Evolutionary conservation across 768 basidiomycete species (phyloP).

Genomic region (Tephrocybe sp.): DNA sequence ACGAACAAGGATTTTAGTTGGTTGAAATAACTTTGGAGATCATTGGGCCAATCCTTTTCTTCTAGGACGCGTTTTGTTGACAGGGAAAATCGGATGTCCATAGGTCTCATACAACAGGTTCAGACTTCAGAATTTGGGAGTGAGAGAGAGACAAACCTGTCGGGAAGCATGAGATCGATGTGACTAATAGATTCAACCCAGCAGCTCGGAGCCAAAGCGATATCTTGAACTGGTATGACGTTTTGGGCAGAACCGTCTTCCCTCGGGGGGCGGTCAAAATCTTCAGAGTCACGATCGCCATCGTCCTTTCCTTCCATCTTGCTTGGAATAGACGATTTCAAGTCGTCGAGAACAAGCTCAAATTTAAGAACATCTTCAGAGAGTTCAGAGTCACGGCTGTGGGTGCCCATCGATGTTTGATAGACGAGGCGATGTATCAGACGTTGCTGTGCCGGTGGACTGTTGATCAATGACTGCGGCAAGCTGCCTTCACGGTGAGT

Average conservation of each 20-base stretch:
- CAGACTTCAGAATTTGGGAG: background rate
- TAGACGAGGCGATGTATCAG: slow-evolving; percentile 51
- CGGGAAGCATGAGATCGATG: slow-evolving; percentile 56
- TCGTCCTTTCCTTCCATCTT: background rate
- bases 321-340: background rate
- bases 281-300: no score
- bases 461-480: slow-evolving; percentile 34
- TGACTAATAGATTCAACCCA: slow-evolving; percentile 34
- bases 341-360: slow-evolving; percentile 33
- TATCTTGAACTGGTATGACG: background rate
- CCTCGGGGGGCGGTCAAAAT: no score
- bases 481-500: slow-evolving; percentile 28
- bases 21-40: slow-evolving; percentile 39
- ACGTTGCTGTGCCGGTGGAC: slow-evolving; percentile 28
- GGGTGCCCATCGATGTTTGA: slow-evolving; percentile 27
- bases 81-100: slow-evolving; percentile 56
- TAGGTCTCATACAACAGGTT: slow-evolving; percentile 36
- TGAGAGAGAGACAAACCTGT: slow-evolving; percentile 41
- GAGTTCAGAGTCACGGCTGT: slow-evolving; percentile 1
- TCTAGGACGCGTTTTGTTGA: slow-evolving; percentile 30
- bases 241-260: background rate
- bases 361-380: slow-evolving; percentile 33
- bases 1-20: slow-evolving; percentile 46
- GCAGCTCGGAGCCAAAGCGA: slow-evolving; percentile 25
- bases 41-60: slow-evolving; percentile 35